Percentiles rank a stretch among this genome's conserved stretches.
phyloP scores from a whole-genome alignment of 2,329 filamentous ascomycete genomes.

The Pyrenophora teres region DNA sequence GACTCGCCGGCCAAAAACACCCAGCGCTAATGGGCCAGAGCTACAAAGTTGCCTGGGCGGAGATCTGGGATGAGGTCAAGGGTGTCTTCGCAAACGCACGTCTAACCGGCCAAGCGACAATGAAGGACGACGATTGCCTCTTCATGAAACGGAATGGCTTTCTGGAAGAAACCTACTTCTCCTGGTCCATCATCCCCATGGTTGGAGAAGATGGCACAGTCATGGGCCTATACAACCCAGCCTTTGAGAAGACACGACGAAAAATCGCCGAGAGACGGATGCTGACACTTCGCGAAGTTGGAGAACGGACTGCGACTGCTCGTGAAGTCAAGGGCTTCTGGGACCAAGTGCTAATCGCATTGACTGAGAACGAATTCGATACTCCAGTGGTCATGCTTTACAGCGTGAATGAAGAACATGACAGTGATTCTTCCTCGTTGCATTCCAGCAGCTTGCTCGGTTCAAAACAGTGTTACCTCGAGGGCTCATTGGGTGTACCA shows the following conservation, averaged over 20 bases:
- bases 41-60: constrained; percentile 71
- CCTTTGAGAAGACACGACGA: constrained; percentile 78
- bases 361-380: constrained; percentile 76
- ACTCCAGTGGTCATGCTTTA: constrained; percentile 79
- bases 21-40: constrained; percentile 74
- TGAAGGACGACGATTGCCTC: constrained; percentile 81
- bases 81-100: constrained; percentile 70
- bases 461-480: constrained; percentile 68
- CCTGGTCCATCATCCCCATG: constrained; percentile 79
- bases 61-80: constrained; percentile 74
- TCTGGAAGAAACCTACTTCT: constrained; percentile 80
- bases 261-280: constrained; percentile 80
- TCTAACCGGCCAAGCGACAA: constrained; percentile 74
- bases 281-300: constrained; percentile 77
- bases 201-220: constrained; percentile 75
- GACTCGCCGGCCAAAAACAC: constrained; percentile 77
- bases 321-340: constrained; percentile 75
- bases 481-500: constrained; percentile 73
- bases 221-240: constrained; percentile 77
- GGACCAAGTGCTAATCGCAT: constrained; percentile 68
- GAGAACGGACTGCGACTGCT: constrained; percentile 74
- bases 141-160: constrained; percentile 72
- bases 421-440: constrained; percentile 73
- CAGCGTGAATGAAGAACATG: constrained; percentile 71
- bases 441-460: constrained; percentile 68